phyloP scores from a whole-genome alignment of 305 asterid genomes.

The Euphrasia arctica region DNA sequence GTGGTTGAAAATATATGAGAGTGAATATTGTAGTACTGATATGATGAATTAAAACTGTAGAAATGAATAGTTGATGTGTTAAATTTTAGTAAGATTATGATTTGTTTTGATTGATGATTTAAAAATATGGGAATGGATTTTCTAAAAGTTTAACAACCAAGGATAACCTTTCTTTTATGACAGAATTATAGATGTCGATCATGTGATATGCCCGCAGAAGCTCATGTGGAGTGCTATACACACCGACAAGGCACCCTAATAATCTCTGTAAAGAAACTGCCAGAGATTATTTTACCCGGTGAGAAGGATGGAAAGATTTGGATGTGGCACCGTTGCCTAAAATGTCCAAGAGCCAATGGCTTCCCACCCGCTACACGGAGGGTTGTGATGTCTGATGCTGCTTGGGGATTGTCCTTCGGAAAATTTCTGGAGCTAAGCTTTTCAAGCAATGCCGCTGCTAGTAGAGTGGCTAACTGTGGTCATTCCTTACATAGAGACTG shows the following conservation, averaged over 20 bases:
- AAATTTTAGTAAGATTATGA: not conserved
- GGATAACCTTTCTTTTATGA: conserved; percentile 21
- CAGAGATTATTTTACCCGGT: conserved; percentile 71
- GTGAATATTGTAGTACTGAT: not conserved
- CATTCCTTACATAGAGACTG: conserved; percentile 95
- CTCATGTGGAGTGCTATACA: conserved; percentile 93
- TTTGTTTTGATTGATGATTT: not conserved
- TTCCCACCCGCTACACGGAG: conserved; percentile 95
- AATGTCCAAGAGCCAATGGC: conserved; percentile 81
- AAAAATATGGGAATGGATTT: not conserved
- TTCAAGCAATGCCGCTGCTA: conserved; percentile 98
- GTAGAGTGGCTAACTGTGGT: conserved; percentile 97
- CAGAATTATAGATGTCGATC: conserved; percentile 85
- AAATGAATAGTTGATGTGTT: not conserved
- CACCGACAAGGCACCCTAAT: conserved; percentile 95
- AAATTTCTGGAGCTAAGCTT: conserved; percentile 98
- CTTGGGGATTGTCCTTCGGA: conserved; percentile 98
- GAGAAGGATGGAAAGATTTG: conserved; percentile 90
- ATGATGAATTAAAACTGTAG: not conserved
- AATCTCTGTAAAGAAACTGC: conserved; percentile 86
- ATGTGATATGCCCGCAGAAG: conserved; percentile 94
- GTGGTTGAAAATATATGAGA: not conserved
- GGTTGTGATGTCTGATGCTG: conserved; percentile 98
- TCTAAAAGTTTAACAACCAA: not conserved
- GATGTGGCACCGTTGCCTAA: conserved; percentile 99